phyloP scores from a whole-genome alignment of 805 yeast genomes.

The Sugiyamaella americana region DNA sequence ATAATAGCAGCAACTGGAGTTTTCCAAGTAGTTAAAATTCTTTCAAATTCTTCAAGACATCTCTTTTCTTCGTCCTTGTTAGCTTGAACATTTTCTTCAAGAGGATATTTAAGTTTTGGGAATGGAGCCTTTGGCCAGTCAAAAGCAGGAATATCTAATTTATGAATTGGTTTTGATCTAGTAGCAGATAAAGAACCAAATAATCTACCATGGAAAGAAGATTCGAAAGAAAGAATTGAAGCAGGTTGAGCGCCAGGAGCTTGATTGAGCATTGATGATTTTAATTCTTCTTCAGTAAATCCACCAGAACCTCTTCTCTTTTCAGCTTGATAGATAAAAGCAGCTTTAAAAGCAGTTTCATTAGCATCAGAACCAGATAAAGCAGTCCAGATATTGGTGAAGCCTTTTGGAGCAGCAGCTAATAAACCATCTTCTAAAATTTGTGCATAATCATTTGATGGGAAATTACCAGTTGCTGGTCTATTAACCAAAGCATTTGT shows the following conservation, averaged over 20 bases:
- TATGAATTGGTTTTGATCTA: slow-evolving; percentile 91
- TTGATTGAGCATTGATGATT: slow-evolving; percentile 68
- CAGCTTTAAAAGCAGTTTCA: slow-evolving; percentile 85
- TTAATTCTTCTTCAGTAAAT: slow-evolving; percentile 60
- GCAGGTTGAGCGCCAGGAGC: slow-evolving; percentile 87
- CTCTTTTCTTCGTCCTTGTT: slow-evolving; percentile 76
- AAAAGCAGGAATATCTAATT: slow-evolving; percentile 80
- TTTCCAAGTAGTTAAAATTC: slow-evolving; percentile 56
- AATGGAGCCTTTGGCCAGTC: slow-evolving; percentile 96
- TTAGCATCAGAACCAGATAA: slow-evolving; percentile 84
- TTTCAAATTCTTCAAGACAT: slow-evolving; percentile 72
- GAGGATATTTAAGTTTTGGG: slow-evolving; percentile 80
- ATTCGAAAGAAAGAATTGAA: slow-evolving; percentile 78
- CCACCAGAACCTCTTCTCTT: slow-evolving; percentile 45
- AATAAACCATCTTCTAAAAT: slow-evolving; percentile 52
- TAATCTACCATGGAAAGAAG: slow-evolving; percentile 91
- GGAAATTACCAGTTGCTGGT: slow-evolving; percentile 81
- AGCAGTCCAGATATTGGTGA: slow-evolving; percentile 69
- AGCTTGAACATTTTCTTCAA: slow-evolving; percentile 54
- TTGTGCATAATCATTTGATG: slow-evolving; percentile 53
- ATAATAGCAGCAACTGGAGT: slow-evolving; percentile 80
- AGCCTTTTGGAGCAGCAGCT: slow-evolving; percentile 73
- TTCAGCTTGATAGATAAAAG: slow-evolving; percentile 72
- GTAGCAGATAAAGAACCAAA: slow-evolving; percentile 90
- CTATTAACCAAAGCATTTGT: slow-evolving; percentile 69